phyloP scores from a whole-genome alignment of 1,284 basidiomycete genomes.

The Athelia psychrophila region DNA sequence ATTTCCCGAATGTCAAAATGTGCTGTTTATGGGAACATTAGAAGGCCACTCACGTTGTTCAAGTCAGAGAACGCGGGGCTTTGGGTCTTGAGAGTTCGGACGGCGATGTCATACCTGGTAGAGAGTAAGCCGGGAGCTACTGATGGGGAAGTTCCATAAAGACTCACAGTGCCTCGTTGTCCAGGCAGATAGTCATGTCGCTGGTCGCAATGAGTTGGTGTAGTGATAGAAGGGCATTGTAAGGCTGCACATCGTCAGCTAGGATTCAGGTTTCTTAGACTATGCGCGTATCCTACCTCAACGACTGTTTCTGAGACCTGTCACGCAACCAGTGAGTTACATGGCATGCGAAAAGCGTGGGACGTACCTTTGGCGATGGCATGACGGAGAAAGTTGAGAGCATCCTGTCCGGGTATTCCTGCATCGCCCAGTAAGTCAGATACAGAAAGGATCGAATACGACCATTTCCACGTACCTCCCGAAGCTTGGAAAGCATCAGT shows the following conservation, averaged over 20 bases:
- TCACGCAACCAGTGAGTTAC: not conserved
- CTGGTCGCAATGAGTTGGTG: constrained; percentile 92
- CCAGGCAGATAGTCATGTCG: constrained; percentile 88
- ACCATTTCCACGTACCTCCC: constrained; percentile 52
- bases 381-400: constrained; percentile 90
- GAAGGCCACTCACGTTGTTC: constrained; percentile 60
- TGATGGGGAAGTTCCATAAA: not conserved
- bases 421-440: constrained; percentile 12
- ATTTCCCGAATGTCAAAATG: too few relatives aligned
- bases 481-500: constrained; percentile 79
- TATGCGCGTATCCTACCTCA: constrained; percentile 50
- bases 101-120: constrained; percentile 77
- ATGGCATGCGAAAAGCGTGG: not conserved
- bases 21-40: too few relatives aligned
- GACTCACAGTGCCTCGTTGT: constrained; percentile 88
- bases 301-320: constrained; percentile 94
- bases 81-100: constrained; percentile 72
- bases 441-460: constrained; percentile 3
- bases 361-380: constrained; percentile 80
- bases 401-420: constrained; percentile 94
- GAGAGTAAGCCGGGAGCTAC: constrained; percentile 3
- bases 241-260: constrained; percentile 50
- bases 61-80: constrained; percentile 74
- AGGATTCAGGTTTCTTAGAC: not conserved
- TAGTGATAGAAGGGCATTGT: constrained; percentile 88